Evolutionary conservation across 805 yeast species (phyloP).

Genomic region (Saturnispora ahearnii): DNA sequence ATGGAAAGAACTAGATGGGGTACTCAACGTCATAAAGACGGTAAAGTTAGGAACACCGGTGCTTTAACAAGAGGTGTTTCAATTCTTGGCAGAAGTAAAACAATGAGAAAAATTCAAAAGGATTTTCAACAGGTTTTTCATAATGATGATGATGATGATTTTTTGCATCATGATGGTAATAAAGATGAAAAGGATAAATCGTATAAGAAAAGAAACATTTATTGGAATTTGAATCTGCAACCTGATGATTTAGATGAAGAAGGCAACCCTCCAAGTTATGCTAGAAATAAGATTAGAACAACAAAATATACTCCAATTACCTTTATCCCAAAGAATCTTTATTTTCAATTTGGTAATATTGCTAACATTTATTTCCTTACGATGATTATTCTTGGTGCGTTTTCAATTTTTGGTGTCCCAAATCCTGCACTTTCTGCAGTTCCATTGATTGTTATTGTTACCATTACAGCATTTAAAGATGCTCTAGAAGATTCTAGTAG

Average conservation of each 20-base stretch:
- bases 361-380: conserved; percentile 85
- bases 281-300: conserved; percentile 88
- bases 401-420: conserved; percentile 72
- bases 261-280: conserved; percentile 52
- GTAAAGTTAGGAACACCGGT: conserved; percentile 38
- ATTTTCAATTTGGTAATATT: conserved; percentile 73
- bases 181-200: conserved; percentile 23
- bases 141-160: conserved; percentile 18
- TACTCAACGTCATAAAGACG: conserved; percentile 69
- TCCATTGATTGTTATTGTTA: conserved; percentile 70
- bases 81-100: conserved; percentile 42
- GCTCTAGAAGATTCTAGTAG: conserved; percentile 76
- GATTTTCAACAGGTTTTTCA: conserved; percentile 14
- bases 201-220: conserved; percentile 37
- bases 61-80: conserved; percentile 8
- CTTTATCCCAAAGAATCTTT: conserved; percentile 78
- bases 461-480: conserved; percentile 68
- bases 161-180: conserved; percentile 26
- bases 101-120: conserved; percentile 30
- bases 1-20: conserved; percentile 87
- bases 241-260: conserved; percentile 44
- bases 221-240: conserved; percentile 54
- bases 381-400: conserved; percentile 71
- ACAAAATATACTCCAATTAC: conserved; percentile 90
- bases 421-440: conserved; percentile 67